These are phyloP conservation scores for Polytolypa hystricis DNA, from an alignment of 2,329 filamentous ascomycete genomes.

Conservation along the genomic window DNA sequence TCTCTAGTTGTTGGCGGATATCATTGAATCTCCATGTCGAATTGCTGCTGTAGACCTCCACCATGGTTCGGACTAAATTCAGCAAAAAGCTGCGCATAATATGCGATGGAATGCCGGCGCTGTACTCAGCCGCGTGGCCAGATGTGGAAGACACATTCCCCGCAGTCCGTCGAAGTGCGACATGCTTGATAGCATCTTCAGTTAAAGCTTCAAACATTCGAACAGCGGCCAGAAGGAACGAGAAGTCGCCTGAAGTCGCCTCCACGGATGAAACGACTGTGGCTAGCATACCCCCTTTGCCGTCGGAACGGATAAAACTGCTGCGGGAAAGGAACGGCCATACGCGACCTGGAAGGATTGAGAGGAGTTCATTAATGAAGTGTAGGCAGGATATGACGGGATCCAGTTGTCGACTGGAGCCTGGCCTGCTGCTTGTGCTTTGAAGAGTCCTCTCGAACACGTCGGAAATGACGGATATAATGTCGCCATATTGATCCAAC, in stretches of 20 bases:
- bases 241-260: slow-evolving; percentile 62
- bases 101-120: slow-evolving; percentile 67
- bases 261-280: slow-evolving; percentile 75
- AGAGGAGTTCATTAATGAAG: slow-evolving; percentile 64
- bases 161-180: slow-evolving; percentile 33
- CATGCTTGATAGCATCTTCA: slow-evolving; percentile 56
- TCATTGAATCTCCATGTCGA: slow-evolving; percentile 73
- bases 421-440: slow-evolving; percentile 45
- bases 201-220: slow-evolving; percentile 64
- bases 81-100: slow-evolving; percentile 60
- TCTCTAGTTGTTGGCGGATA: slow-evolving; percentile 54
- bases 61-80: slow-evolving; percentile 61
- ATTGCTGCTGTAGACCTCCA: slow-evolving; percentile 78
- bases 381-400: slow-evolving; percentile 66
- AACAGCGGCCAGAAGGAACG: slow-evolving; percentile 64
- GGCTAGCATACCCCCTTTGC: slow-evolving; percentile 63
- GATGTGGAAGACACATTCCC: slow-evolving; percentile 22
- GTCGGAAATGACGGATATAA: slow-evolving; percentile 71
- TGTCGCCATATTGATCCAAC: slow-evolving; percentile 46
- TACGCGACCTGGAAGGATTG: slow-evolving; percentile 65
- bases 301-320: slow-evolving; percentile 64
- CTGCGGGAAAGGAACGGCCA: slow-evolving; percentile 85
- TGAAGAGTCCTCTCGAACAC: slow-evolving; percentile 62
- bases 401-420: slow-evolving; percentile 51
- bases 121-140: slow-evolving; percentile 34